phyloP scores from a whole-genome alignment of 176 grass and related monocot species.

The Raddia distichophylla region DNA sequence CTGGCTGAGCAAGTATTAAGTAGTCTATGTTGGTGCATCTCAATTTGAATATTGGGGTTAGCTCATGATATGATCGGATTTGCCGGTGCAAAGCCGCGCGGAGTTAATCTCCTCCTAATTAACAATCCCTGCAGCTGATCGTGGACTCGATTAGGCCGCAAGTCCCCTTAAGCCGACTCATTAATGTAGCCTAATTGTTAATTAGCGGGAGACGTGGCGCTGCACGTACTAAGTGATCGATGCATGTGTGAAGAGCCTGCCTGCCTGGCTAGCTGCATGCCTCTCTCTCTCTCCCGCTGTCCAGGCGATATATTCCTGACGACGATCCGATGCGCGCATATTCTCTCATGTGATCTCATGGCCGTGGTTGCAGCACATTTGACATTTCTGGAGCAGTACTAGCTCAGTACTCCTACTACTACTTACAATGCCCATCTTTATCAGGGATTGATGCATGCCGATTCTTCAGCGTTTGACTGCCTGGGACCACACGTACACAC shows the following conservation, averaged over 20 bases:
- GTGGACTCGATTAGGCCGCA: conserved; percentile 51
- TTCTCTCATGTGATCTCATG: conserved; percentile 51
- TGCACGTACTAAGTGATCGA: conserved; percentile 41
- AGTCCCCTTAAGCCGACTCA: conserved; percentile 23
- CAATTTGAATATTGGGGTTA: conserved; percentile 32
- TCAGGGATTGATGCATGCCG: conserved; percentile 33
- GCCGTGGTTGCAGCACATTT: background rate
- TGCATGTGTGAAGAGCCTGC: background rate
- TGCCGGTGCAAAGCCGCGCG: conserved; percentile 12
- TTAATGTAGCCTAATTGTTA: conserved; percentile 39
- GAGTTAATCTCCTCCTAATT: conserved; percentile 40
- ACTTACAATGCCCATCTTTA: conserved; percentile 43
- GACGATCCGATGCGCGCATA: conserved; percentile 57
- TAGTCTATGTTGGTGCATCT: conserved; percentile 34
- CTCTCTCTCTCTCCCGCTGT: background rate
- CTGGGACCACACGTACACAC: conserved; percentile 43
- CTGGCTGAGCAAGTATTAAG: background rate
- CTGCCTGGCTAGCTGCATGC: no score
- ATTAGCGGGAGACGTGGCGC: conserved; percentile 12
- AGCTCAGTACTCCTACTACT: conserved; percentile 13
- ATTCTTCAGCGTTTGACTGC: conserved; percentile 43
- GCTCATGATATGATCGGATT: conserved; percentile 36
- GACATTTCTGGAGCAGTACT: conserved; percentile 53
- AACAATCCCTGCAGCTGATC: conserved; percentile 25
- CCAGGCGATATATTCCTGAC: conserved; percentile 39